A percentile compares a stretch with the other conserved stretches of the same genome.
phyloP scores from a whole-genome alignment of 2,329 filamentous ascomycete species.

The Triangularia verruculosa region DNA sequence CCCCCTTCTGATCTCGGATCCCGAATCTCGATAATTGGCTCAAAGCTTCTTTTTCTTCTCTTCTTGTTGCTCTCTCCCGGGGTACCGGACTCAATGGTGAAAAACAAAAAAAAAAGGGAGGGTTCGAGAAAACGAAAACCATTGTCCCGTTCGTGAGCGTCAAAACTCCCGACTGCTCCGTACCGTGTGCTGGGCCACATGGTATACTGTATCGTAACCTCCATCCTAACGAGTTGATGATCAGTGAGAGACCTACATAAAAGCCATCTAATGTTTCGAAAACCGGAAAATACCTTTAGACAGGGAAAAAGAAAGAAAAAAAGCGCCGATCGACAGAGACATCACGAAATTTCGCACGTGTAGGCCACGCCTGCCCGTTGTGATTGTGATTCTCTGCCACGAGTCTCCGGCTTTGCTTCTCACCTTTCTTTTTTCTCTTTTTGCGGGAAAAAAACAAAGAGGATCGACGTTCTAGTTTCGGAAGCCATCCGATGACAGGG shows the following conservation, averaged over 20 bases:
- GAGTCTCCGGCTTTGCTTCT: not conserved
- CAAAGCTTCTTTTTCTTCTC: not conserved
- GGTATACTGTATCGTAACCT: not conserved
- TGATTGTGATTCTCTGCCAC: constrained; percentile 1
- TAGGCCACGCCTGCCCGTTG: constrained; percentile 6
- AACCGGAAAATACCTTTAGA: not conserved
- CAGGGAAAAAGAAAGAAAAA: not conserved
- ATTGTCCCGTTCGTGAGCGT: not conserved
- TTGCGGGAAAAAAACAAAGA: not conserved
- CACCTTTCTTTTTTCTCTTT: constrained; percentile 1
- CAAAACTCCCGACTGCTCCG: not conserved
- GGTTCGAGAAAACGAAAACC: constrained; percentile 3
- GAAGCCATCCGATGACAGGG: constrained; percentile 22
- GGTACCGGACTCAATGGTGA: not conserved
- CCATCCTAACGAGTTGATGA: not conserved
- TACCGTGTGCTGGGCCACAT: not conserved
- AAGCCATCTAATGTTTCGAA: not conserved
- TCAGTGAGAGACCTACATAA: not conserved
- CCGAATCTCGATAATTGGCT: constrained; percentile 18
- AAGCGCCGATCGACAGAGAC: constrained; percentile 5
- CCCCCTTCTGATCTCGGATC: constrained; percentile 18
- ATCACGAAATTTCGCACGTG: constrained; percentile 8
- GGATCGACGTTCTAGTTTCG: constrained; percentile 14
- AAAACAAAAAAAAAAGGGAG: not conserved
- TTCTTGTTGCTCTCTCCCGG: not conserved